These are phyloP conservation scores for Elymus sibiricus DNA, from an alignment of 176 grass and related monocot genomes.

Conservation along the genomic window DNA sequence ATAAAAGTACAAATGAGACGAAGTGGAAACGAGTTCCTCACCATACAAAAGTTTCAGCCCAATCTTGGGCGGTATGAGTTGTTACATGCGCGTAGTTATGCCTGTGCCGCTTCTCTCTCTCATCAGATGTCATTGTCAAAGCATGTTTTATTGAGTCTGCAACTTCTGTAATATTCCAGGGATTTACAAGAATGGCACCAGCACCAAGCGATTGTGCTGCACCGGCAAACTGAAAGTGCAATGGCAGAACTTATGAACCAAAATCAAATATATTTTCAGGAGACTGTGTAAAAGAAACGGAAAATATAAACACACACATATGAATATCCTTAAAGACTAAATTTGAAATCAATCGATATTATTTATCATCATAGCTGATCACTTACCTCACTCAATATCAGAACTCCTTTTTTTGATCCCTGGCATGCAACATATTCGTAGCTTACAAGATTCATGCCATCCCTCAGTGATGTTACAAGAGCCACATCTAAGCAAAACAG, in stretches of 20 bases:
- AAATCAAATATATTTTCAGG: background rate
- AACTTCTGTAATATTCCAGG: conserved; percentile 98
- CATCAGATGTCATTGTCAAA: conserved; percentile 72
- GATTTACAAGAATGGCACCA: conserved; percentile 96
- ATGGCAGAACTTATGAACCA: conserved; percentile 21
- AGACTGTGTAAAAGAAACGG: background rate
- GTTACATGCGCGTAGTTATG: conserved; percentile 98
- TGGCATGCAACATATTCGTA: conserved; percentile 99
- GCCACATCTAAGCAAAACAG: conserved; percentile 72
- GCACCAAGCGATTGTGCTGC: conserved; percentile 99
- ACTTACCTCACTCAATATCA: conserved; percentile 94
- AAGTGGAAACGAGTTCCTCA: conserved; percentile 37
- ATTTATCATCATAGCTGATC: background rate
- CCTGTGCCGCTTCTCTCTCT: conserved; percentile 94
- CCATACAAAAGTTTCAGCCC: conserved; percentile 99
- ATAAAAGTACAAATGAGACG: background rate
- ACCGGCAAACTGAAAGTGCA: conserved; percentile 84
- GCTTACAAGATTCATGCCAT: conserved; percentile 99
- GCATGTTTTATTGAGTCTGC: conserved; percentile 65
- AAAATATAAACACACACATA: background rate
- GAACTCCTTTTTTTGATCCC: conserved; percentile 90
- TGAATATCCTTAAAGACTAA: background rate
- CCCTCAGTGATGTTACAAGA: conserved; percentile 96
- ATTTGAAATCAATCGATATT: background rate
- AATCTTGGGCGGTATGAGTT: conserved; percentile 97